These are phyloP conservation scores for Picea sitchensis DNA, from an alignment of 75 land plant species.

Conservation along the genomic window DNA sequence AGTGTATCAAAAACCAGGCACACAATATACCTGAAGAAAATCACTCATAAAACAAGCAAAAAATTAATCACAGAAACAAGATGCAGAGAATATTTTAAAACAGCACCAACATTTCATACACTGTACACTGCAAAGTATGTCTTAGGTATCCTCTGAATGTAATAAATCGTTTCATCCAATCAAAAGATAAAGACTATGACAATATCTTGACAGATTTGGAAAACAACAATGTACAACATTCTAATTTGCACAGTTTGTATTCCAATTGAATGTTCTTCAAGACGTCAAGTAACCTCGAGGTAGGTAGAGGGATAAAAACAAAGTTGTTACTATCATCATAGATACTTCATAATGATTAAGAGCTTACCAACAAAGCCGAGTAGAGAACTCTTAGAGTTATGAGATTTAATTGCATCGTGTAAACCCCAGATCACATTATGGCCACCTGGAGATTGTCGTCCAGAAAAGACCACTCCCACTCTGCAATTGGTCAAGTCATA, in stretches of 20 bases:
- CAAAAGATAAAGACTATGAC: not conserved
- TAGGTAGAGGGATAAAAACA: not conserved
- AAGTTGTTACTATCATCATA: not conserved
- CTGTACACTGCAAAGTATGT: not conserved
- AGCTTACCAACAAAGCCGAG: constrained; percentile 86
- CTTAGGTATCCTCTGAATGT: not conserved
- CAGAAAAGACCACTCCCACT: constrained; percentile 92
- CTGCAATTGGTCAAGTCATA: constrained; percentile 31
- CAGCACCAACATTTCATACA: no score
- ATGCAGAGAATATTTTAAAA: not conserved
- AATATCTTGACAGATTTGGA: not conserved
- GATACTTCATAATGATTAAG: not conserved
- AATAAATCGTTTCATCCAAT: not conserved
- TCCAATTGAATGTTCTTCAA: not conserved
- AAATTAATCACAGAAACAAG: not conserved
- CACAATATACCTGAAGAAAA: not conserved
- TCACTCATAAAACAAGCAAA: not conserved
- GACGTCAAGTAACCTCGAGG: not conserved
- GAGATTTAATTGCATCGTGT: constrained; percentile 71
- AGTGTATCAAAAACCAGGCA: not conserved
- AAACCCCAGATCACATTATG: constrained; percentile 95
- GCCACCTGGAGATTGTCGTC: constrained; percentile 98
- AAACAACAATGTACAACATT: not conserved
- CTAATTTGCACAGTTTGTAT: not conserved
- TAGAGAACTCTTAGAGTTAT: constrained; percentile 60